These are phyloP conservation scores for Penicillium diatomitis DNA, from an alignment of 495 filamentous ascomycete species.

Conservation along the genomic window DNA sequence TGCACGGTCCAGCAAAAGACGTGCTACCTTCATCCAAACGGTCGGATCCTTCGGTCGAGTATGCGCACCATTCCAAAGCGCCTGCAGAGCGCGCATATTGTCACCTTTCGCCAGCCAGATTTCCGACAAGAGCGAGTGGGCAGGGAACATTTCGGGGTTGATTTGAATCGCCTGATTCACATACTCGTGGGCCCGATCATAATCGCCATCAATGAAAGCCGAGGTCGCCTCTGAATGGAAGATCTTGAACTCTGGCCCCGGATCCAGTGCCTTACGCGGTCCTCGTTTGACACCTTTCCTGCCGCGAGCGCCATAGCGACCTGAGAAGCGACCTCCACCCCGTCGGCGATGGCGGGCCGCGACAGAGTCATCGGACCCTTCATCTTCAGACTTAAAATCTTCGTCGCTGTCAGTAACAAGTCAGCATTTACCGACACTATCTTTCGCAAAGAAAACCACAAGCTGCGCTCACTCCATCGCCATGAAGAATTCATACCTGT, in stretches of 20 bases:
- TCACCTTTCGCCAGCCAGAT: constrained; percentile 62
- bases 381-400: constrained; percentile 29
- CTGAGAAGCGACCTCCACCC: constrained; percentile 32
- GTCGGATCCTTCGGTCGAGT: constrained; percentile 56
- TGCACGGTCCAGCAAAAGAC: constrained; percentile 53
- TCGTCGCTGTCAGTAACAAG: constrained; percentile 25
- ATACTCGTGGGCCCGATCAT: constrained; percentile 52
- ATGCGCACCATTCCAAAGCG: constrained; percentile 62
- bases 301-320: constrained; percentile 37
- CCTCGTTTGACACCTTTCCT: constrained; percentile 47
- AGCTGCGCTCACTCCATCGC: too few species aligned
- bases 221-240: constrained; percentile 60
- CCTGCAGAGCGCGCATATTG: constrained; percentile 55
- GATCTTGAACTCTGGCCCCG: constrained; percentile 64
- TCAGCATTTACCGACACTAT: too few species aligned
- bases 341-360: constrained; percentile 24
- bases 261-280: constrained; percentile 63
- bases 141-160: constrained; percentile 75
- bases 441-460: too few species aligned
- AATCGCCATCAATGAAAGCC: constrained; percentile 57
- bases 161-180: constrained; percentile 62
- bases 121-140: constrained; percentile 67
- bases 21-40: constrained; percentile 61
- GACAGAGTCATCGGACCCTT: constrained; percentile 11
- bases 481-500: constrained; percentile 24